Conservation (phyloP, 768 basidiomycete species). For the Lactarius hengduanensis region DNA sequence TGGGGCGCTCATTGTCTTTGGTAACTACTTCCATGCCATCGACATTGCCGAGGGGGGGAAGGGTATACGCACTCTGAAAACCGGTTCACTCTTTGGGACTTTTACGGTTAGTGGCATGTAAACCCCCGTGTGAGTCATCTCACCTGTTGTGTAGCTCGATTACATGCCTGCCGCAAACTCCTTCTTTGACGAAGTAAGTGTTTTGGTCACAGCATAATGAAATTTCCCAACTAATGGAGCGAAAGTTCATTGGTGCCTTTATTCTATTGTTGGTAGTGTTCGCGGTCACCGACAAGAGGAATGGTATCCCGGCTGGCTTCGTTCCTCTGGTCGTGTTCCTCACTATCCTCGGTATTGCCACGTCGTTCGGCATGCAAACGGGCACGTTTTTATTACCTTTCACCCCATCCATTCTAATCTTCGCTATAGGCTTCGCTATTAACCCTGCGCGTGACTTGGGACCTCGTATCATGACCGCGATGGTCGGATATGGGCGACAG, state of each 20-base stretch:
- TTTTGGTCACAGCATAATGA: neutral
- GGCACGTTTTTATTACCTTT: constrained; percentile 15
- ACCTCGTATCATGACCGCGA: constrained; percentile 63
- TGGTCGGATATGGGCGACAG: constrained; percentile 67
- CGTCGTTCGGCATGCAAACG: constrained; percentile 61
- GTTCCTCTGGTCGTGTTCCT: constrained; percentile 57
- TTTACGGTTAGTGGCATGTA: constrained; percentile 48
- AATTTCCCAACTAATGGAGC: neutral
- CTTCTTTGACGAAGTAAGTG: constrained; percentile 47
- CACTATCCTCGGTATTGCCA: constrained; percentile 56
- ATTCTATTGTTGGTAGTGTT: constrained; percentile 56
- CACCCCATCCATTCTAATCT: neutral
- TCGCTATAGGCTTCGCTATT: constrained; percentile 49
- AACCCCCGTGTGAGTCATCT: constrained; percentile 11
- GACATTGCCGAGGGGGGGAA: constrained; percentile 58
- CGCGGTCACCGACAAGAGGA: constrained; percentile 52
- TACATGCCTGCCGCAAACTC: constrained; percentile 45
- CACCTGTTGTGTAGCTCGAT: constrained; percentile 32
- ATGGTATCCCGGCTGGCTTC: constrained; percentile 49
- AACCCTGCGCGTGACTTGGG: constrained; percentile 76
- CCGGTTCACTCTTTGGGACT: constrained; percentile 58
- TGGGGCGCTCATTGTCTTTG: constrained; percentile 59
- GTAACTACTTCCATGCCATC: constrained; percentile 66
- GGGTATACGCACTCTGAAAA: constrained; percentile 54
- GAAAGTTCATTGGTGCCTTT: constrained; percentile 54